Conservation (phyloP, 495 filamentous ascomycete species). For the Echria macrotheca region DNA sequence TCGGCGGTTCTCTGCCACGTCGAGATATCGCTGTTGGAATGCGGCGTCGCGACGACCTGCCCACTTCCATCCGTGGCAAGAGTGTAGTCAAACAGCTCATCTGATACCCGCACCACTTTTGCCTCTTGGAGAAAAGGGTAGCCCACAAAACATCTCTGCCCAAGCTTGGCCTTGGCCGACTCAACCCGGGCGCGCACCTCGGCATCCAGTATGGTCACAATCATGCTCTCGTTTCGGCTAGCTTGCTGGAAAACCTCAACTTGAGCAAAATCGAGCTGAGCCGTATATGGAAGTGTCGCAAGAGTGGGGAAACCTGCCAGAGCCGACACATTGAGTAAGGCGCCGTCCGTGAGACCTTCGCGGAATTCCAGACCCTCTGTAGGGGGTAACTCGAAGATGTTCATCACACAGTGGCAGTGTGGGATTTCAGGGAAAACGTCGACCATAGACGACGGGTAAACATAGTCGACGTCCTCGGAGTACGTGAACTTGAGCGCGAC, state of each 20-base stretch:
- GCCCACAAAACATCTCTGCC: conserved; percentile 81
- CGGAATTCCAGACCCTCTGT: conserved; percentile 86
- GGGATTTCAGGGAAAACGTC: conserved; percentile 88
- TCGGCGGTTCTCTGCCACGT: conserved; percentile 79
- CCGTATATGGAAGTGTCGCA: conserved; percentile 74
- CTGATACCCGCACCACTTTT: conserved; percentile 79
- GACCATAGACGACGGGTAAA: conserved; percentile 78
- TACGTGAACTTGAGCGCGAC: conserved; percentile 91
- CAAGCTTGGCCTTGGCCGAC: conserved; percentile 70
- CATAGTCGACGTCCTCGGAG: conserved; percentile 65
- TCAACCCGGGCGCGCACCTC: conserved; percentile 65
- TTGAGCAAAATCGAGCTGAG: conserved; percentile 77
- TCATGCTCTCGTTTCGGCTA: conserved; percentile 94
- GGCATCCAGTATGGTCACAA: conserved; percentile 73
- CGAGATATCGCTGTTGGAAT: conserved; percentile 71
- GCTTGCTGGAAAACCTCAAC: conserved; percentile 97
- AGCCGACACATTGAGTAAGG: conserved; percentile 70
- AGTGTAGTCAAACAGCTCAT: conserved; percentile 90
- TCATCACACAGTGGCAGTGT: conserved; percentile 86
- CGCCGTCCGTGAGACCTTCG: conserved; percentile 81
- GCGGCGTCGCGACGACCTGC: conserved; percentile 60
- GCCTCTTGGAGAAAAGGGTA: conserved; percentile 96
- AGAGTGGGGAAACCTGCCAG: conserved; percentile 90
- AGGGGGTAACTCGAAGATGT: conserved; percentile 88
- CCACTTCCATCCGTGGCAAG: conserved; percentile 51